Base-by-base conservation (phyloP, 129 eudicot genomes). In the Tanacetum coccineum region DNA sequence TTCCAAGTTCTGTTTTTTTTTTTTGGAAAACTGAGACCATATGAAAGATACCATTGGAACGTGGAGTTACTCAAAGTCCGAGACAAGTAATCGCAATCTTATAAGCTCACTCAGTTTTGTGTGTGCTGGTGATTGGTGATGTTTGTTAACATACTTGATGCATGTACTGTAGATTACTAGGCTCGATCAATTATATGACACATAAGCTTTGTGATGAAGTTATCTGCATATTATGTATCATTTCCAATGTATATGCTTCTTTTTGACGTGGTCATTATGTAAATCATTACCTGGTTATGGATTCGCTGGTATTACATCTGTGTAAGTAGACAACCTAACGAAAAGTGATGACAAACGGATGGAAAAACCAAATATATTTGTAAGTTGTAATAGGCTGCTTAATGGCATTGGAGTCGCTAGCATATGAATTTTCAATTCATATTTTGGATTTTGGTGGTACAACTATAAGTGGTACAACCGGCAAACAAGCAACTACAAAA, bases 41-140 rank as follows among this genome's bases (percentile, higher is more conserved):
- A 61, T 14, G 53, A 50, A 21, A 26, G 32, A 50, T 60, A 39
- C 15, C 26, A 68, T 21, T 54, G 10, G 19, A 36, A 40, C n/a
- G 11, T 70, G 63, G 19, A 57, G 30, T 70, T 57, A 47, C 36
- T 30, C 50, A 70, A 17, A 40, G 42, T 36, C 11, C 6, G 54
- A 36, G 60, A 61, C 76, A 49, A 50, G 53, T 61, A 71, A 40
- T 71, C 51, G 44, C 51, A 9, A 50, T 62, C 20, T 30, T 60
- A 71, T 20, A 49, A 71, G 69, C 6, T 61, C 61, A 30, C 59
- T 18, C 26, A 14, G 75, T 30, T 71, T 49, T 19, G 49, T 71
- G 51, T 47, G 36, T 46, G 57, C 18, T 44, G 57, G 74, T 40
- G n/a, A 48, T 60, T 19, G 60, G 9, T n/a, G 32, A 72, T 62